Evolutionary conservation across 768 basidiomycete species (phyloP).

Genomic region (Coprinopsis marcescibilis): DNA sequence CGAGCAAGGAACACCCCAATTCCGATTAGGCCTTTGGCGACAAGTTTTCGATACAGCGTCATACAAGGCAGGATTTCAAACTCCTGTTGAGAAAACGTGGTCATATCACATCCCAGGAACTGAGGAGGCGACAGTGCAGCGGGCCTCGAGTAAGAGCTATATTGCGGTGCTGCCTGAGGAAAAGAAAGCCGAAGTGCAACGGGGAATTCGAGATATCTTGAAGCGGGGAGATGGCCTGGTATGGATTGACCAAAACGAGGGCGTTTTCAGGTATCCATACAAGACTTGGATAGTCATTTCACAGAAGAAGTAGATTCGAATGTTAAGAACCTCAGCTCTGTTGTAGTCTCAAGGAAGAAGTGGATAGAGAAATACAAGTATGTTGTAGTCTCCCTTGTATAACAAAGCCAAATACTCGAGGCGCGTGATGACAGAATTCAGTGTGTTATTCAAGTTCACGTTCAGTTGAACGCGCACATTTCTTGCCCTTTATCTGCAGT

Average conservation of each 20-base stretch:
- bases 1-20: slow-evolving; percentile 77
- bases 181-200: slow-evolving; percentile 48
- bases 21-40: slow-evolving; percentile 72
- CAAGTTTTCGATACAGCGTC: slow-evolving; percentile 55
- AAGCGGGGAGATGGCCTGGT: slow-evolving; percentile 52
- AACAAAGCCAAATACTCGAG: no score
- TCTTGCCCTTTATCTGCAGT: no score
- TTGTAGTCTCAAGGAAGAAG: no score
- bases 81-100: slow-evolving; percentile 54
- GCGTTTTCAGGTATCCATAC: slow-evolving; percentile 80
- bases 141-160: slow-evolving; percentile 83
- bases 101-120: slow-evolving; percentile 46
- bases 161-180: slow-evolving; percentile 56
- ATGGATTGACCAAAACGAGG: slow-evolving; percentile 72
- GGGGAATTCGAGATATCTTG: slow-evolving; percentile 50
- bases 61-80: slow-evolving; percentile 56
- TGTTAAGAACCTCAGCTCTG: background rate
- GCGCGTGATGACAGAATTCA: no score
- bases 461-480: no score
- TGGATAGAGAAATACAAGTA: no score
- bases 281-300: slow-evolving; percentile 55
- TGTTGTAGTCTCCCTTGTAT: no score
- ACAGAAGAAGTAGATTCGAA: slow-evolving; percentile 22
- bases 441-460: no score
- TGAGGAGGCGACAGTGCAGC: slow-evolving; percentile 51